Evolutionary conservation across 805 yeast species (phyloP), one percentile per base, ranked within the genome.

Genomic region (Helenozyma rhizophorensis): DNA sequence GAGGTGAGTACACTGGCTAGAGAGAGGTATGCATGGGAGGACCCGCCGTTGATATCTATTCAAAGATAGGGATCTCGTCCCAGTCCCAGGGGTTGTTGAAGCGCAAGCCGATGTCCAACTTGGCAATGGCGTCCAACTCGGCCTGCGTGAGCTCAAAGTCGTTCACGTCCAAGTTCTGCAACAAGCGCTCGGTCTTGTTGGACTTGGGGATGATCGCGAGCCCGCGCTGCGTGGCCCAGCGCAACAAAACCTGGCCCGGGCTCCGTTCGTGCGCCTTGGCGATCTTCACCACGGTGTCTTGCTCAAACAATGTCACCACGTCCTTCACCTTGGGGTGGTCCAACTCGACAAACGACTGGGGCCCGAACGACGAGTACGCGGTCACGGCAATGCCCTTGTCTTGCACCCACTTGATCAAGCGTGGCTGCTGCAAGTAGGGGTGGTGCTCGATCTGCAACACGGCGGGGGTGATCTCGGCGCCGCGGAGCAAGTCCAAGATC

Each of bases 371-470:
- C 7, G 49, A 44, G 47, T 46, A 46, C 2, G 47, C 51, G 13
- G 47, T 44, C 34, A 46, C 30, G 30, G 47, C 49, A 34, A 46
- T 46, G 28, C 37, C 36, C 37, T 46, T 25, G 9, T 34, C 24
- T 33, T 44, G 37, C 23, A 44, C 50, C 32, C 53, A 37, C 47
- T 53, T 28, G 24, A 47, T 49, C 43, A 54, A 55, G 46, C 69
- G 69, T 39, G 72, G 72, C 65, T 85, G 95, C 40, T 83, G 84
- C 54, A 87, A 70, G 70, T 86, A 87, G 42, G 96, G 96, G 60
- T 86, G 96, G 58, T 85, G 94, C 68, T 86, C 96, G 47, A 87
- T 82, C 64, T 86, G 95, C 50, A 86, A 71, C 35, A 82, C 84
- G 30, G 80, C 83, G 28, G 95, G 95, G 42, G 69, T 75, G 56